These are phyloP conservation scores for Ceratocystiopsis sp. DNA, from an alignment of 2,329 filamentous ascomycete genomes.

Conservation along the genomic window DNA sequence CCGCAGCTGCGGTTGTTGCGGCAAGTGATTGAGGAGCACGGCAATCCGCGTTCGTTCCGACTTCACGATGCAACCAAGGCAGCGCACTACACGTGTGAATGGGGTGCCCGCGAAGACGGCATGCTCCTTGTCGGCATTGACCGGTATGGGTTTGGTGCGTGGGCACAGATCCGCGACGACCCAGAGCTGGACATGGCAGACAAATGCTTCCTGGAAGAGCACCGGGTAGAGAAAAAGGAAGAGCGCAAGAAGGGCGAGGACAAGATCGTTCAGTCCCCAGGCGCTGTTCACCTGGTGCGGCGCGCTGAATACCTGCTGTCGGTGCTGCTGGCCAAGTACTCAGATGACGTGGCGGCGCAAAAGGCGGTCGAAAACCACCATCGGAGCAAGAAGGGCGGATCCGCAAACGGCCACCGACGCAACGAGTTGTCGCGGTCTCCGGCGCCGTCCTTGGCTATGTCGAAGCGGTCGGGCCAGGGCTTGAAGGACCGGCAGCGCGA, in stretches of 20 bases:
- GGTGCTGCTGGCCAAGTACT: constrained; percentile 77
- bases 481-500: constrained; percentile 31
- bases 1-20: constrained; percentile 74
- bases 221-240: constrained; percentile 95
- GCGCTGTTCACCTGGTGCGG: constrained; percentile 91
- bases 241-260: constrained; percentile 66
- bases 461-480: constrained; percentile 27
- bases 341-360: constrained; percentile 57
- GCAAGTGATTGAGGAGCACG: constrained; percentile 46
- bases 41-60: constrained; percentile 66
- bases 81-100: constrained; percentile 78
- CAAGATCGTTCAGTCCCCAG: constrained; percentile 76
- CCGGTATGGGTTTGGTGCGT: constrained; percentile 86
- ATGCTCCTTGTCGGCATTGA: constrained; percentile 94
- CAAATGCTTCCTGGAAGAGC: constrained; percentile 93
- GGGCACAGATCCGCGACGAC: constrained; percentile 88
- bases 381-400: constrained; percentile 73
- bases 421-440: constrained; percentile 45
- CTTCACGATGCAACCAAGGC: constrained; percentile 83
- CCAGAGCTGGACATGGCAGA: constrained; percentile 67
- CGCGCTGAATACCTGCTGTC: constrained; percentile 89
- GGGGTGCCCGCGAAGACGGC: constrained; percentile 86
- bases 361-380: constrained; percentile 82
- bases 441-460: constrained; percentile 32
- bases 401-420: constrained; percentile 40